phyloP scores from a whole-genome alignment of 352 stramenopile species.

The Discostella stelligera region DNA sequence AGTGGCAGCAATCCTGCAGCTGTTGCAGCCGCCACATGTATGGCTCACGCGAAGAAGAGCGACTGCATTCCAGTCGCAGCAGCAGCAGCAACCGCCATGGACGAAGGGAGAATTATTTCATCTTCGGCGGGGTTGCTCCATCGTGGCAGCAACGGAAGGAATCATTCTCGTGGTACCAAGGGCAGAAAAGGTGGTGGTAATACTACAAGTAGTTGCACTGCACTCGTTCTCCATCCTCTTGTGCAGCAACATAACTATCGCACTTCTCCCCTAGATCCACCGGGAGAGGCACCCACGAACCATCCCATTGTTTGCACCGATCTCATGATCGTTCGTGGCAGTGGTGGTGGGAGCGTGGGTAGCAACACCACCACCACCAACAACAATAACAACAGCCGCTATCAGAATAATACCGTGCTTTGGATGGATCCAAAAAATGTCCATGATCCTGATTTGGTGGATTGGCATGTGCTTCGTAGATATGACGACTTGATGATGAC shows the following conservation, averaged over 20 bases:
- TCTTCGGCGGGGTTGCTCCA: too few relatives aligned
- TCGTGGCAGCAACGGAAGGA: too few relatives aligned
- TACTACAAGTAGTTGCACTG: neutral
- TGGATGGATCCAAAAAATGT: constrained; percentile 45
- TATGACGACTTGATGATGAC: constrained; percentile 13
- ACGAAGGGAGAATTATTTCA: too few relatives aligned
- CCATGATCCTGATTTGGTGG: constrained; percentile 21
- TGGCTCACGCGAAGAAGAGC: too few relatives aligned
- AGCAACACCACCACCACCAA: neutral
- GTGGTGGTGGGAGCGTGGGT: neutral
- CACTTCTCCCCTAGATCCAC: constrained; percentile 12
- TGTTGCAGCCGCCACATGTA: neutral
- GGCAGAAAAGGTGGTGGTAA: too few relatives aligned
- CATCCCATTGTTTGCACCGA: constrained; percentile 13
- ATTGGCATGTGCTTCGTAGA: constrained; percentile 17
- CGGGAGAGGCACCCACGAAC: constrained; percentile 18
- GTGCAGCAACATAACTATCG: neutral
- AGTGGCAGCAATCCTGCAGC: neutral
- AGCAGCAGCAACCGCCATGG: too few relatives aligned
- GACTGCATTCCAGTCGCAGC: too few relatives aligned
- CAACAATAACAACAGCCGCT: neutral
- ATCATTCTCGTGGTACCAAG: neutral
- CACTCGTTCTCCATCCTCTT: neutral
- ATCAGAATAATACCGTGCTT: constrained; percentile 16
- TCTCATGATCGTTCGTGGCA: neutral